A percentile compares a stretch with the other conserved stretches of the same genome.
phyloP scores from a whole-genome alignment of 1,284 basidiomycete species.

The Apiotrichum porosum region DNA sequence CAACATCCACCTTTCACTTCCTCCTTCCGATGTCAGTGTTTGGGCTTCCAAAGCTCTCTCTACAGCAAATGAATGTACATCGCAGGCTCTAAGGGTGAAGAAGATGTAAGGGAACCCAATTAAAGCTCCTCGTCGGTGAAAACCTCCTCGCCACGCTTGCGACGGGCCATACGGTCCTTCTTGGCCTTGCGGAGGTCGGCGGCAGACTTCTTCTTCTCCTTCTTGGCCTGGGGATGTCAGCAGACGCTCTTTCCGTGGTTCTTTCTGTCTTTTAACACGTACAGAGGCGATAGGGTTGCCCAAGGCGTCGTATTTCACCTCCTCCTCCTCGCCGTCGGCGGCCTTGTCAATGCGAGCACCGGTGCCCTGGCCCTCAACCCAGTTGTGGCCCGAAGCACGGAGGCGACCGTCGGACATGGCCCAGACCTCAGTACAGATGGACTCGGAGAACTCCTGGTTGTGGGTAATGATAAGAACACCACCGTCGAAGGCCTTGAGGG shows the following conservation, averaged over 20 bases:
- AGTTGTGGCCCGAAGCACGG: constrained; percentile 94
- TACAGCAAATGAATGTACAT: constrained; percentile 1
- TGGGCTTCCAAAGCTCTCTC: neutral
- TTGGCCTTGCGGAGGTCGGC: constrained; percentile 79
- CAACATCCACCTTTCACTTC: too few relatives aligned
- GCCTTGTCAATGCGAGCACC: constrained; percentile 85
- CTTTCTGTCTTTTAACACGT: too few relatives aligned
- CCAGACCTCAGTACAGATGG: constrained; percentile 60
- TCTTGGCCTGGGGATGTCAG: constrained; percentile 67
- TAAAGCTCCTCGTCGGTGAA: constrained; percentile 14
- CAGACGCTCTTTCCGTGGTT: too few relatives aligned
- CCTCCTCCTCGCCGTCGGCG: constrained; percentile 67
- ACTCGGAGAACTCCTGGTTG: constrained; percentile 97
- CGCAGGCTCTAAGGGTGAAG: neutral
- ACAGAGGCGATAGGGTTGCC: constrained; percentile 96
- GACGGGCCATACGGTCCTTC: constrained; percentile 91
- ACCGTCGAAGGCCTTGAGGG: constrained; percentile 92
- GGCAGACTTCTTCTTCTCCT: constrained; percentile 72
- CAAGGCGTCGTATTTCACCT: constrained; percentile 86
- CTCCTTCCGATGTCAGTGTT: too few relatives aligned
- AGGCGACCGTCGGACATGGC: constrained; percentile 89
- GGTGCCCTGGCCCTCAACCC: constrained; percentile 85
- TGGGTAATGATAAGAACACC: constrained; percentile 96
- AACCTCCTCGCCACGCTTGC: constrained; percentile 50
- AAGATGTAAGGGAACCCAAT: neutral